Conservation (phyloP, 768 basidiomycete genomes). For the Phaffia australis region DNA sequence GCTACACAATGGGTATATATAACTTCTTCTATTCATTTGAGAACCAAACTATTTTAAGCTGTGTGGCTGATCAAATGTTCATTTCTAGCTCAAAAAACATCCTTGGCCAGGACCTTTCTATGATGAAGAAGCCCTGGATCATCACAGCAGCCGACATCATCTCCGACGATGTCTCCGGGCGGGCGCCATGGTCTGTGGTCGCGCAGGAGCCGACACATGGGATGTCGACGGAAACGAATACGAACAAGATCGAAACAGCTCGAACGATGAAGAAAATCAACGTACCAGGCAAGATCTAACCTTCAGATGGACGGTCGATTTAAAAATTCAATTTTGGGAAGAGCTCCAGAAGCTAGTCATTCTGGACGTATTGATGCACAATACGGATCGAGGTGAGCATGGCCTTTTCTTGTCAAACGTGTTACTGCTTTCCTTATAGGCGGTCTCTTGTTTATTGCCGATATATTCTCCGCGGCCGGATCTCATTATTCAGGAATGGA, state of each 20-base stretch:
- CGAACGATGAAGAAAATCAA: constrained; percentile 45
- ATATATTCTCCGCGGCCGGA: too few species aligned
- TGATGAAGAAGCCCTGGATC: constrained; percentile 7
- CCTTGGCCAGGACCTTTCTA: constrained; percentile 73
- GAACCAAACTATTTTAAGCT: background rate
- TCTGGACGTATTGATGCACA: constrained; percentile 75
- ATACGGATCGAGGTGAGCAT: constrained; percentile 55
- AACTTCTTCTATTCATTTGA: background rate
- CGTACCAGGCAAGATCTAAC: constrained; percentile 34
- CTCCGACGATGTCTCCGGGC: constrained; percentile 10
- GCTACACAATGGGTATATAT: constrained; percentile 13
- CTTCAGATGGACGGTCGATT: constrained; percentile 69
- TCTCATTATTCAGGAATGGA: constrained; percentile 47
- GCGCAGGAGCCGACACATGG: constrained; percentile 46
- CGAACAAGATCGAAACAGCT: constrained; percentile 63
- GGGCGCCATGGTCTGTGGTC: constrained; percentile 53
- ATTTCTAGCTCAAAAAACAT: constrained; percentile 51
- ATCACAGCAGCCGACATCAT: constrained; percentile 3
- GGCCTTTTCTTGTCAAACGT: background rate
- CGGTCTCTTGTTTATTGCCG: too few species aligned
- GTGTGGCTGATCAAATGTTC: background rate
- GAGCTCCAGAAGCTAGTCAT: constrained; percentile 87
- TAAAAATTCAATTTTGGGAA: constrained; percentile 73
- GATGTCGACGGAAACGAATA: constrained; percentile 50
- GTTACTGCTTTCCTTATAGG: too few species aligned